A percentile compares a stretch with the other conserved stretches of the same genome.
Evolutionary conservation across 2,329 filamentous ascomycete species (phyloP).

Genomic region (Scortechinia acanthostroma): DNA sequence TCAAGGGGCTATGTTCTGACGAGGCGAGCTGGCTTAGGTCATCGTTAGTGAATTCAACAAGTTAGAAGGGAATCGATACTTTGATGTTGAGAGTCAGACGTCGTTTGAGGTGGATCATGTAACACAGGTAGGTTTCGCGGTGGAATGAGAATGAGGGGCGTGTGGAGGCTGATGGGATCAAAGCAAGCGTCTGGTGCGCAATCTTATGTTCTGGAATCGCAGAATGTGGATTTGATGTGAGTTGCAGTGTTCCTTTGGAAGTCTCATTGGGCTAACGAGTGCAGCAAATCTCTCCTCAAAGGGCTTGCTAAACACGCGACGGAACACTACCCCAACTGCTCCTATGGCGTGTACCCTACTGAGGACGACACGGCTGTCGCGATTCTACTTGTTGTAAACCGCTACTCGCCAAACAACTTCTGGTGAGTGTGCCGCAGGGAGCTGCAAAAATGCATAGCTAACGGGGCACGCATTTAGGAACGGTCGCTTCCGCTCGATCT

Average conservation of each 20-base stretch:
- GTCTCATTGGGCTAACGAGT: background rate
- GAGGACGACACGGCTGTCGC: conserved; percentile 43
- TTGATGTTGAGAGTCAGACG: conserved; percentile 50
- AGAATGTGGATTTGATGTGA: conserved; percentile 50
- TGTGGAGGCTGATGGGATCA: background rate
- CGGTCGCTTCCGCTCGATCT: conserved; percentile 59
- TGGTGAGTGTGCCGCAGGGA: conserved; percentile 35
- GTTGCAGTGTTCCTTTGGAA: conserved; percentile 6
- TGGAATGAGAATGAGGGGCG: background rate
- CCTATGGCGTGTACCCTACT: conserved; percentile 49
- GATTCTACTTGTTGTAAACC: conserved; percentile 56
- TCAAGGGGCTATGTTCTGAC: background rate
- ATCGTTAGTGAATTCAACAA: conserved; percentile 57
- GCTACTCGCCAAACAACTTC: conserved; percentile 65
- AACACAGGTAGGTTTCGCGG: conserved; percentile 39
- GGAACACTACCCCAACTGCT: conserved; percentile 57
- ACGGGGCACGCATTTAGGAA: conserved; percentile 31
- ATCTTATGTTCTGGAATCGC: conserved; percentile 46
- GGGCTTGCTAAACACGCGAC: conserved; percentile 43
- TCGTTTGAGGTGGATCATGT: conserved; percentile 59
- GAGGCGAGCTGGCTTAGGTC: conserved; percentile 29
- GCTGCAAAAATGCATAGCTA: too few relatives aligned
- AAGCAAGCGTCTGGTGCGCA: conserved; percentile 52
- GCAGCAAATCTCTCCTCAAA: conserved; percentile 50
- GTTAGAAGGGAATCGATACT: conserved; percentile 51